Evolutionary conservation across 106 monocot species (phyloP), one percentile per base, ranked within the genome.

Genomic region (Dioscorea zingiberensis): DNA sequence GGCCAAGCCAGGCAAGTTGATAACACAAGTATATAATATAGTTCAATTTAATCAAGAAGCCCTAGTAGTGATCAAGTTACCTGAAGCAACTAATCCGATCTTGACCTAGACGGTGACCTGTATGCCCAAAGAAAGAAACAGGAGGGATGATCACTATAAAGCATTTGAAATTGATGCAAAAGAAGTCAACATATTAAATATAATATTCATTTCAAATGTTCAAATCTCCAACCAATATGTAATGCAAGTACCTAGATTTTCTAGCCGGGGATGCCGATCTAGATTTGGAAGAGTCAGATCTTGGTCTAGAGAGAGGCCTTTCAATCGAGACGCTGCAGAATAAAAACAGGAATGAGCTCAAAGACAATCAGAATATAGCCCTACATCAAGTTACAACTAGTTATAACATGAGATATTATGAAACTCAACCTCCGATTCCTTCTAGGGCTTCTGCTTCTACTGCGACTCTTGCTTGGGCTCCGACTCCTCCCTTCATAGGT

Each of bases 361-460:
- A 12, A 38, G 8, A 44, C n/a, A 19, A 11, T 7, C 17, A 53
- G n/a, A 12, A 67, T 6, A 17, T 30, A n/a, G 12, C 10, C 44
- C 9, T 14, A 27, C 21, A 16, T 44, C 44, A 10, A 19, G 19
- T 17, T 23, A 59, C 19, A 21, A 17, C 21, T 32, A 24, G 3
- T 15, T 14, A 1, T 48, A n/a, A n/a, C 5, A 54, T 16, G 55
- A 29, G 51, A 24, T 38, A 60, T 45, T 9, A 17, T n/a, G 14
- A 45, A 27, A 23, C 48, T n/a, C 23, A 46, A 78, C 77, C 83
- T 83, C 55, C 54, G 44, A 51, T 63, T 69, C 56, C 66, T 69
- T 57, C 65, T 74, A 25, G 83, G 78, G 25, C 72, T 72, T 58
- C 67, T 67, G 59, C 81, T 81, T 58, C 76, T 76, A 45, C 76